These are phyloP conservation scores for Cucurbita argyrosperma DNA, from an alignment of 306 rosid species.

Conservation along the genomic window DNA sequence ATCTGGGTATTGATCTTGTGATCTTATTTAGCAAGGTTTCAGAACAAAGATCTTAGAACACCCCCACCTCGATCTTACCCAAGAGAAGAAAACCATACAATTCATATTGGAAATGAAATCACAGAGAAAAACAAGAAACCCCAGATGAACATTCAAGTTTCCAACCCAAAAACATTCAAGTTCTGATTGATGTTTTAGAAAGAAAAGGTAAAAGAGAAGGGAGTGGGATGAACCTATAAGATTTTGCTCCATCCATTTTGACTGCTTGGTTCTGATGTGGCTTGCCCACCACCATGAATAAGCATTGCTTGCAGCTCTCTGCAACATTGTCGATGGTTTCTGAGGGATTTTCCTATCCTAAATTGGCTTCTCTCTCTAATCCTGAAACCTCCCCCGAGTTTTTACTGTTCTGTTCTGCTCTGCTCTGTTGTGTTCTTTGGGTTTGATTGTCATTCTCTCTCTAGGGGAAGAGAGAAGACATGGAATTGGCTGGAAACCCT, in stretches of 20 bases:
- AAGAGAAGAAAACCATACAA: background rate
- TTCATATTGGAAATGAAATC: background rate
- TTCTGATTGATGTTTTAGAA: background rate
- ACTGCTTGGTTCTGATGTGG: slow-evolving; percentile 95
- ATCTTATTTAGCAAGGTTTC: background rate
- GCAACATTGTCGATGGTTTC: slow-evolving; percentile 42
- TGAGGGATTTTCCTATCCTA: background rate
- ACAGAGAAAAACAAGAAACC: background rate
- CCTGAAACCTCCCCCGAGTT: slow-evolving; percentile 3
- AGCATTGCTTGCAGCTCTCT: slow-evolving; percentile 98
- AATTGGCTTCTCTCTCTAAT: slow-evolving; percentile 7
- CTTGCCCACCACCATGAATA: slow-evolving; percentile 99
- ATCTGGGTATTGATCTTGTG: background rate
- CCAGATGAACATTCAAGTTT: background rate
- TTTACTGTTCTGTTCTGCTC: background rate
- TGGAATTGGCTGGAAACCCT: slow-evolving; percentile 17
- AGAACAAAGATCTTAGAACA: background rate
- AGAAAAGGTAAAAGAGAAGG: background rate
- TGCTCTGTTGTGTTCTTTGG: slow-evolving; percentile 5
- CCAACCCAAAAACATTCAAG: too few relatives aligned
- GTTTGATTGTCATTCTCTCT: slow-evolving; percentile 10
- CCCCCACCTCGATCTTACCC: background rate
- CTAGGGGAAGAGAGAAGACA: slow-evolving; percentile 26
- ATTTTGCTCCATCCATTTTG: slow-evolving; percentile 95
- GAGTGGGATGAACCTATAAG: slow-evolving; percentile 47